Evolutionary conservation across 768 basidiomycete species (phyloP).

Genomic region (Lyophyllum semitale): DNA sequence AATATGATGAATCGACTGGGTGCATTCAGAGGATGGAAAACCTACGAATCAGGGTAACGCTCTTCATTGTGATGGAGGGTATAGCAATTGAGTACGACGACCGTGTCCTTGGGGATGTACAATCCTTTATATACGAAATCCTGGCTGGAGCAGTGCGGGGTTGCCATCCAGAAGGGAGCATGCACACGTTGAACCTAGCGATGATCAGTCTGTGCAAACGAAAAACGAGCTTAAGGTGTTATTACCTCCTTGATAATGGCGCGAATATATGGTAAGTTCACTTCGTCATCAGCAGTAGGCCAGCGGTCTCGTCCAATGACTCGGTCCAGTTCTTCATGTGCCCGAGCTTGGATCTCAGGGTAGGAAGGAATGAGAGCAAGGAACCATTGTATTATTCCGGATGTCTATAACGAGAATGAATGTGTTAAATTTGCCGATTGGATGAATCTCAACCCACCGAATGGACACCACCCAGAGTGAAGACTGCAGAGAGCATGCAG

Average conservation of each 20-base stretch:
- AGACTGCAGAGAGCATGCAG: constrained; percentile 37
- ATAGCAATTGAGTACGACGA: constrained; percentile 40
- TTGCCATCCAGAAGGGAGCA: constrained; percentile 39
- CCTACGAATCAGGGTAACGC: constrained; percentile 37
- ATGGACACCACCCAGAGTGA: constrained; percentile 44
- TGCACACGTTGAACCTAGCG: constrained; percentile 33
- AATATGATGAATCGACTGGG: not conserved
- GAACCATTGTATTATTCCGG: constrained; percentile 38
- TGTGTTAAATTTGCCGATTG: not conserved
- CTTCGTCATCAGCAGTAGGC: constrained; percentile 31
- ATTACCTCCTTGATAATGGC: constrained; percentile 29
- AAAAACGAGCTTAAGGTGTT: not conserved
- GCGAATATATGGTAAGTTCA: constrained; percentile 34
- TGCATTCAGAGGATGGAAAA: constrained; percentile 8
- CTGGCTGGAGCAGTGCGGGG: constrained; percentile 35
- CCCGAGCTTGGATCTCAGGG: constrained; percentile 26
- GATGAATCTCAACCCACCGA: constrained; percentile 26
- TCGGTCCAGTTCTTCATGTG: constrained; percentile 31
- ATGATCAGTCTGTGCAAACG: not conserved
- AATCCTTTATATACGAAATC: constrained; percentile 43
- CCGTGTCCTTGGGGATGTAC: constrained; percentile 40
- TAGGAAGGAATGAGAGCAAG: constrained; percentile 33
- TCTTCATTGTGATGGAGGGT: constrained; percentile 36
- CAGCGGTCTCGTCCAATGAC: constrained; percentile 27
- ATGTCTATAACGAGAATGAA: constrained; percentile 22